Evolutionary conservation across 2,329 filamentous ascomycete species (phyloP).

Genomic region (Pseudogymnoascus sp.): DNA sequence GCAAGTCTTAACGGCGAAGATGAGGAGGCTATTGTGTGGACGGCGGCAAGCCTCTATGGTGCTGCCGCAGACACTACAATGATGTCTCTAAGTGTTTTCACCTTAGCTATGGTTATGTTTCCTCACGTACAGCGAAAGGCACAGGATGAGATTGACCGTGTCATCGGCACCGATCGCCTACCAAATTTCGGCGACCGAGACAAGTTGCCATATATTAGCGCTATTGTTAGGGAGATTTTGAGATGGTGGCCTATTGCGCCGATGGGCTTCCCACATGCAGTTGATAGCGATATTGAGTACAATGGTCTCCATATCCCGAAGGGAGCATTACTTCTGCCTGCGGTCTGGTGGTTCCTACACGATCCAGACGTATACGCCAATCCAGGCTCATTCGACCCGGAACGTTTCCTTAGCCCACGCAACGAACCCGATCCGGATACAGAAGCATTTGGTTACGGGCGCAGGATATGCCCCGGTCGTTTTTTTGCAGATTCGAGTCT

Average conservation of each 20-base stretch:
- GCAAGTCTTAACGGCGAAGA: slow-evolving; percentile 1
- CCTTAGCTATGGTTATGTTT: slow-evolving; percentile 14
- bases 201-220: slow-evolving; percentile 38
- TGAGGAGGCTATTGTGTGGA: slow-evolving; percentile 15
- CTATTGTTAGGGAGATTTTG: slow-evolving; percentile 40
- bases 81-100: slow-evolving; percentile 16
- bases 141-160: slow-evolving; percentile 40
- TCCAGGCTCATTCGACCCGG: slow-evolving; percentile 39
- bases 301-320: slow-evolving; percentile 47
- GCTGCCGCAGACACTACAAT: slow-evolving; percentile 15
- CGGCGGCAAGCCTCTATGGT: slow-evolving; percentile 11
- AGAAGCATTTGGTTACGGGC: slow-evolving; percentile 47
- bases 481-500: slow-evolving; percentile 38
- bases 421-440: slow-evolving; percentile 41
- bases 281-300: slow-evolving; percentile 48
- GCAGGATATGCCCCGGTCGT: slow-evolving; percentile 44
- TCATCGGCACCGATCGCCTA: slow-evolving; percentile 40
- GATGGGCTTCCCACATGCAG: slow-evolving; percentile 46
- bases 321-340: slow-evolving; percentile 32
- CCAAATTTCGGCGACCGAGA: slow-evolving; percentile 41
- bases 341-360: slow-evolving; percentile 9
- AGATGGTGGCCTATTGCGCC: slow-evolving; percentile 41
- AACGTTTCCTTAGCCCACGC: slow-evolving; percentile 34
- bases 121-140: slow-evolving; percentile 19
- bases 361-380: slow-evolving; percentile 34